Evolutionary conservation across 371 early-diverging fungal species (phyloP), one percentile per base, ranked within the genome.

Genomic region (Mortierella sp.): DNA sequence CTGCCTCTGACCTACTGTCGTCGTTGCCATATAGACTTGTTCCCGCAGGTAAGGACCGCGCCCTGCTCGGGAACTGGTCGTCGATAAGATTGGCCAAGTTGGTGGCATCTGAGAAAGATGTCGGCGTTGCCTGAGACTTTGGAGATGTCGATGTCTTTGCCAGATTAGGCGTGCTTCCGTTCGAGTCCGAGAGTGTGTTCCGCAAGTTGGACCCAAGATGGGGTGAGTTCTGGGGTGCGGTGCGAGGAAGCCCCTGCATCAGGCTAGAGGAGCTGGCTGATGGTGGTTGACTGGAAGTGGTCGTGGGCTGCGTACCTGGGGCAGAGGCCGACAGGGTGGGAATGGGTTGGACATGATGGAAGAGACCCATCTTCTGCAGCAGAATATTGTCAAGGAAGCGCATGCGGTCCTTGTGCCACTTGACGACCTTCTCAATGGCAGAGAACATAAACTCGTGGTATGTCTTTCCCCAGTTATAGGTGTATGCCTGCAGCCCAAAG

Each of bases 291-390:
- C 26, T 30, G 15, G n/a, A n/a, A n/a, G n/a, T n/a, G n/a, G 41
- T 27, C 11, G 21, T 11, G 9, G 79, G 55, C 17, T 42, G 39
- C 6, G 44, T 7, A 4, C 79, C 54, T 4, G 63, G 49, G 3
- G 53, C 19, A 9, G 60, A 37, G 0, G 37, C 21, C 49, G 39
- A 83, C 42, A 48, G 64, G 63, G 32, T 83, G 53, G 70, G 64
- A 64, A 37, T 83, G 53, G 70, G 62, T 4, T 70, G 78, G 0
- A 83, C 72, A 56, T 90, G 89, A 48, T 87, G 83, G 60, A 91
- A 91, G 4, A 90, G 76, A 3, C 91, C 91, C 82, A 91, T 80
- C 51, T 91, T 91, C 63, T 91, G 91, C 53, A 88, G 81, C 7
- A 91, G 44, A 24, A 91, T 86, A 46, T 85, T 88, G 50, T 84